These are phyloP conservation scores for Deuterostichococcus epilithicus DNA, from an alignment of 139 green algal species.

Conservation along the genomic window DNA sequence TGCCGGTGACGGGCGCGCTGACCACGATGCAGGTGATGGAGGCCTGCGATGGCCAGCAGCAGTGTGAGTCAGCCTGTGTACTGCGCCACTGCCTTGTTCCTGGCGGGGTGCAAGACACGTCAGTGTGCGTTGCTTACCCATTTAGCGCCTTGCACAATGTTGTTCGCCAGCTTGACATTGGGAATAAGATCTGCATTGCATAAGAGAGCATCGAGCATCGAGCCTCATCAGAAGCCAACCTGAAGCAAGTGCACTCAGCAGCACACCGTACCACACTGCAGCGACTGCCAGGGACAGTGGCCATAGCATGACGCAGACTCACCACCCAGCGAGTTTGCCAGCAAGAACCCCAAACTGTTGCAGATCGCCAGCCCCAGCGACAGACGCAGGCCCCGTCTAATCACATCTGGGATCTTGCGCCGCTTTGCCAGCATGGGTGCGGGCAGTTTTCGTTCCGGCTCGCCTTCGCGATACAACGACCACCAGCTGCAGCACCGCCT, in stretches of 20 bases:
- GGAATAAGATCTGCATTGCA: background rate
- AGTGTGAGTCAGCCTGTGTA: background rate
- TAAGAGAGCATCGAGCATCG: background rate
- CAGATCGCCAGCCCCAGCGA: background rate
- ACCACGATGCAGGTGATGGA: slow-evolving; percentile 21
- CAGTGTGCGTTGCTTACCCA: background rate
- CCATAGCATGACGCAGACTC: background rate
- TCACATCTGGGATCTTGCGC: background rate
- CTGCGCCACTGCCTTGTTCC: background rate
- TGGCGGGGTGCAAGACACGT: background rate
- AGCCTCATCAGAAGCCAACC: background rate
- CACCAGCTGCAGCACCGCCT: too few relatives aligned
- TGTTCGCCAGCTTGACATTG: background rate
- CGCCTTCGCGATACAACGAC: too few relatives aligned
- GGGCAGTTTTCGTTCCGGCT: too few relatives aligned
- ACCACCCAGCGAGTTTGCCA: background rate
- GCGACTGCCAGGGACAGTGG: background rate
- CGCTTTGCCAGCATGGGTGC: too few relatives aligned
- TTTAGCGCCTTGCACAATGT: background rate
- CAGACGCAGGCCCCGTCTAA: background rate
- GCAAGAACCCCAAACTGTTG: background rate
- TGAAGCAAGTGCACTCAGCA: background rate
- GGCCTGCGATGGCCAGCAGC: background rate
- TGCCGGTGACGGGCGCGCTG: slow-evolving; percentile 8
- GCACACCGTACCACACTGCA: background rate